Base-by-base conservation (phyloP, 1,284 basidiomycete genomes). In the Vanrija humicola region DNA sequence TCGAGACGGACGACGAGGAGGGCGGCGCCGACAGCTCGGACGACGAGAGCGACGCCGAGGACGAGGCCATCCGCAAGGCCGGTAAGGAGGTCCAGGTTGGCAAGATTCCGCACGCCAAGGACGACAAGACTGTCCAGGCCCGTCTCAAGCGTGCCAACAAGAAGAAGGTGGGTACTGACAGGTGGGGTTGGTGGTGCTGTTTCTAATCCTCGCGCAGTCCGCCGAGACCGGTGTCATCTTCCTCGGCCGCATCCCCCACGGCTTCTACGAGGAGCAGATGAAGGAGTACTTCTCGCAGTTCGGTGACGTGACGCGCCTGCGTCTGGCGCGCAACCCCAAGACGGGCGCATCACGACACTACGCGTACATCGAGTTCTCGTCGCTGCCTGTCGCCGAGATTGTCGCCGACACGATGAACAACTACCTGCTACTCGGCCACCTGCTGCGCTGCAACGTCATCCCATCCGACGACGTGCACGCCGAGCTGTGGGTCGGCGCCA, bases 331-430 rank as follows among this genome's bases (percentile, higher is more conserved):
- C 53, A 98, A 96, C 77, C 92, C 91, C 79, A 90, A 89, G 90
- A 97, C 94, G 12, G 96, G 96, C 56, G 84, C 83, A 54, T 93
- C 93, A 34, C 97, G 96, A 77, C 95, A 98, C 77, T 98, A 97
- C 75, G 95, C 84, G 3, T 98, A 97, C 79, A 82, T 99, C 69
- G 95, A 98, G 77, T 96, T 99, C 73, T 84, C 87, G 56, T 92
- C 90, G 38, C 82, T 83, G 15, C 84, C 89, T 1, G 94, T 98
- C 43, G 94, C 95, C 0, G 79, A 90, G 70, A 97, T 99, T 61
- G 96, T 98, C 10, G 88, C 89, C 6, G 96, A 98, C 70, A 98
- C 96, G 45, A 98, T 98, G 95, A 85, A 99, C 82, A 98, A 98
- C 79, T 99, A 98, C 76, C 83, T 99, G 28, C 81, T 99, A 63